A percentile compares a stretch with the other conserved stretches of the same genome.
Conservation (phyloP, 176 grass and related monocot genomes). For the Lolium perenne region DNA sequence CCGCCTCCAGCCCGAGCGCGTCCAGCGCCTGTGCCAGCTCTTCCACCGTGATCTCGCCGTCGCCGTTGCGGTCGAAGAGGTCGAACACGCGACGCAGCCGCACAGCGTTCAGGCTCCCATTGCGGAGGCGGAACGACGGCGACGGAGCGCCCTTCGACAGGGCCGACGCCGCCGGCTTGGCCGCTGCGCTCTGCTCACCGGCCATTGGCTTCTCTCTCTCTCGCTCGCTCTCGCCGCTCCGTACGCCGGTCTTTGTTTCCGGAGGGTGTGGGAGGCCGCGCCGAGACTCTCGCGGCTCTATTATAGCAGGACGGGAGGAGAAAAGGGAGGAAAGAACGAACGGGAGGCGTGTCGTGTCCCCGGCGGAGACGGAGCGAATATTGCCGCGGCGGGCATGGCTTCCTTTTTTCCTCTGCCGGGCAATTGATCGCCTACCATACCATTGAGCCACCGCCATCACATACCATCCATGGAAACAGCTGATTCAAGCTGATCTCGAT, state of each 20-base stretch:
- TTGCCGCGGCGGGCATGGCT: background rate
- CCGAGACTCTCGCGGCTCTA: background rate
- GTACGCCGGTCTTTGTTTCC: slow-evolving; percentile 2
- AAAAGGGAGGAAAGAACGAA: background rate
- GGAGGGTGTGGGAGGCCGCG: background rate
- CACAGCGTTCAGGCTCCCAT: slow-evolving; percentile 70
- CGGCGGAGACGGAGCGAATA: slow-evolving; percentile 39
- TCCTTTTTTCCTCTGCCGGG: slow-evolving; percentile 4
- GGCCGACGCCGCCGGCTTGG: slow-evolving; percentile 37
- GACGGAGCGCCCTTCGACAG: slow-evolving; percentile 46
- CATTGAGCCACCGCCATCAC: slow-evolving; percentile 5
- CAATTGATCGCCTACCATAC: slow-evolving; percentile 42
- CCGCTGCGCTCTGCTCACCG: slow-evolving; percentile 19
- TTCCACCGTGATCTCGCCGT: slow-evolving; percentile 80
- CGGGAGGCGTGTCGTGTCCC: slow-evolving; percentile 23
- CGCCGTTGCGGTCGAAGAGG: slow-evolving; percentile 81
- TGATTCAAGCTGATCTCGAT: background rate
- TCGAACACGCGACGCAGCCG: slow-evolving; percentile 78
- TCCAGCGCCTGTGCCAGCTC: slow-evolving; percentile 80
- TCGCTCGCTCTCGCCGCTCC: background rate
- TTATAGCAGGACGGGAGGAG: slow-evolving; percentile 35
- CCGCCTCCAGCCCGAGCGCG: slow-evolving; percentile 66
- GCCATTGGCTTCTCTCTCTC: background rate
- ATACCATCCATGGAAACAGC: background rate
- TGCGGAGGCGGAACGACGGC: slow-evolving; percentile 79